These are phyloP conservation scores for Colletotrichum kahawae DNA, from an alignment of 2,329 filamentous ascomycete genomes.

Conservation along the genomic window DNA sequence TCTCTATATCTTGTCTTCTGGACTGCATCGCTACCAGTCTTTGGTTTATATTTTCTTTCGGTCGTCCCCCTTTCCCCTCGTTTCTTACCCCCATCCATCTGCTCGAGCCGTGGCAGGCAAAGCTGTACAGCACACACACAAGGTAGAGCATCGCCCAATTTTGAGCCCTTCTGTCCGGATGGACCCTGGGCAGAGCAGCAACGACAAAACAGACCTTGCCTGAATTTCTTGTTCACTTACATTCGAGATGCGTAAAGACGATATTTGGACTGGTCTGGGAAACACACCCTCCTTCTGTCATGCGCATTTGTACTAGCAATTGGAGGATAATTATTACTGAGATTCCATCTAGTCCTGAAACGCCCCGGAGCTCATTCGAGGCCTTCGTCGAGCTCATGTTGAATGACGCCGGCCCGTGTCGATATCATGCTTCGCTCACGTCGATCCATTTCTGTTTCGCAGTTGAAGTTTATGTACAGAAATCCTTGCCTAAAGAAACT, in stretches of 20 bases:
- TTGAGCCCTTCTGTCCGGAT: neutral
- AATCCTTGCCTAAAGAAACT: constrained; percentile 15
- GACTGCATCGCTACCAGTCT: neutral
- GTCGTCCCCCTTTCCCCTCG: neutral
- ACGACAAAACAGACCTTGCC: neutral
- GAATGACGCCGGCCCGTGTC: constrained; percentile 31
- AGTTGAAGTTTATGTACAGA: constrained; percentile 25
- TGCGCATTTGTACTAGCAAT: neutral
- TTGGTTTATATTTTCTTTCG: neutral
- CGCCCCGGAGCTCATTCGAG: constrained; percentile 15
- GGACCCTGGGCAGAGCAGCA: neutral
- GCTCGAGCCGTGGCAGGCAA: neutral
- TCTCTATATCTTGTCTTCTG: neutral
- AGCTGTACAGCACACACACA: neutral
- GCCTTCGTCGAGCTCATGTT: constrained; percentile 37
- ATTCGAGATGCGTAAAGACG: neutral
- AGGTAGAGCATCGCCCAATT: neutral
- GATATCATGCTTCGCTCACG: constrained; percentile 23
- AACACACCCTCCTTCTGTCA: neutral
- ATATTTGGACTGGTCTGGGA: neutral
- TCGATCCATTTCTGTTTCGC: constrained; percentile 24
- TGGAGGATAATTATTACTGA: neutral
- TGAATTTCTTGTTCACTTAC: neutral
- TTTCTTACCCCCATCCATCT: neutral
- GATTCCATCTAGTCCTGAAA: neutral